phyloP scores from a whole-genome alignment of 2,329 filamentous ascomycete genomes.

The Fusarium multiceps region DNA sequence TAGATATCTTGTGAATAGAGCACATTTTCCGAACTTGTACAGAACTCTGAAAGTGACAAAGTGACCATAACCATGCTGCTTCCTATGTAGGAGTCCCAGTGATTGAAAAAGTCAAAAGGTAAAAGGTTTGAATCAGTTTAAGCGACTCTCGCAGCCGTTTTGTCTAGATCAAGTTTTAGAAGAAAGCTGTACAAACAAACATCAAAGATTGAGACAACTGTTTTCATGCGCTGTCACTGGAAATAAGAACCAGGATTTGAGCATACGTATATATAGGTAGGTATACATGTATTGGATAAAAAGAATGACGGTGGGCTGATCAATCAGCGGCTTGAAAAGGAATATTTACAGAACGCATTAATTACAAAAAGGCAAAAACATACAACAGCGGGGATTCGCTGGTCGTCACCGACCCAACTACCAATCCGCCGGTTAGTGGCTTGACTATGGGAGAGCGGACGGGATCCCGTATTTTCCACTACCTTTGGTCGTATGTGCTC shows the following conservation, averaged over 20 bases:
- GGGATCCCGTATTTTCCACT: slow-evolving; percentile 6
- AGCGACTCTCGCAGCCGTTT: rapidly evolving
- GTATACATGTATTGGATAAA: neutral
- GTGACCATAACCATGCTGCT: neutral
- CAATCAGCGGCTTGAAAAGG: too few species aligned
- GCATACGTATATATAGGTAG: too few species aligned
- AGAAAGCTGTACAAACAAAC: neutral
- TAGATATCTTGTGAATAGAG: neutral
- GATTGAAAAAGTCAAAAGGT: neutral
- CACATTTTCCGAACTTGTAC: neutral
- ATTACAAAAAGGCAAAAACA: neutral
- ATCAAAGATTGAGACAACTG: too few species aligned
- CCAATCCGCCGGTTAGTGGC: slow-evolving; percentile 2
- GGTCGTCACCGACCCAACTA: slow-evolving; percentile 3
- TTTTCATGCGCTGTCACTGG: too few species aligned
- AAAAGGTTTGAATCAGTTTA: rapidly evolving
- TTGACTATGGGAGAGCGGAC: slow-evolving; percentile 4
- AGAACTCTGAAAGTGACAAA: neutral
- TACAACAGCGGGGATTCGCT: slow-evolving; percentile 3
- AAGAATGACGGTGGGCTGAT: neutral
- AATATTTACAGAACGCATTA: neutral
- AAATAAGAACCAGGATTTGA: too few species aligned
- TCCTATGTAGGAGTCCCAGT: neutral
- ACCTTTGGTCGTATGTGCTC: neutral
- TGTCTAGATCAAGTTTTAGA: neutral